Base-by-base conservation (phyloP, 177 flowering plant species). In the Tripterygium wilfordii region DNA sequence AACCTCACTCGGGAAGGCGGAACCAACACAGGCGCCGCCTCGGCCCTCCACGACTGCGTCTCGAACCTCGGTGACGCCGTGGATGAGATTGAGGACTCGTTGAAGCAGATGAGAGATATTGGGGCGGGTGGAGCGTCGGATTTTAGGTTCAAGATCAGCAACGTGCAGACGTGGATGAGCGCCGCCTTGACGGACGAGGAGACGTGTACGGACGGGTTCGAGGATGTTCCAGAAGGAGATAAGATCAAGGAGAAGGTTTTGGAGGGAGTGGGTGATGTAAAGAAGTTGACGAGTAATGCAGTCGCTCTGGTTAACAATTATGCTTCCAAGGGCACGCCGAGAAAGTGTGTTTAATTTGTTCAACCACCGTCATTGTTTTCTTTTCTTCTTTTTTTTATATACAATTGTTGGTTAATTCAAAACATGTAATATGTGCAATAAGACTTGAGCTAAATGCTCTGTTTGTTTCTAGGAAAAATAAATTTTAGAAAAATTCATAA, bases 141-240 rank as follows among this genome's bases (percentile, higher is more conserved):
- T 44, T 62, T 80, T 44, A 45, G 63, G 69, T 80, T 80, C 42
- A 79, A 65, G 74, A 59, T 81, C 71, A 60, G 79, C 51, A 79
- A 88, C 63, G 88, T 83, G 90, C n/a, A n/a, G n/a, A n/a, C n/a
- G n/a, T n/a, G n/a, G n/a, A n/a, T n/a, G n/a, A n/a, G n/a, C n/a
- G n/a, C 91, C 0, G 94, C 90, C 5, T 49, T 84, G 29, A 80
- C 90, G 19, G 71, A 82, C 50, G 79, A 80, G 72, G 86, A 80
- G 40, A 80, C 94, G 40, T 88, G 96, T 37, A 64, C 74, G 31
- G 96, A 87, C 42, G 96, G 80, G 13, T 76, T 83, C 32, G 73
- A 70, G 18, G 84, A 56, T 4, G 83, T 64, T 25, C 20, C 37
- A 0, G 78, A 73, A 5, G 71, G 70, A 3, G n/a, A n/a, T n/a